These are phyloP conservation scores for Kazachstania kunashirensis DNA, from an alignment of 805 yeast genomes.

Conservation along the genomic window DNA sequence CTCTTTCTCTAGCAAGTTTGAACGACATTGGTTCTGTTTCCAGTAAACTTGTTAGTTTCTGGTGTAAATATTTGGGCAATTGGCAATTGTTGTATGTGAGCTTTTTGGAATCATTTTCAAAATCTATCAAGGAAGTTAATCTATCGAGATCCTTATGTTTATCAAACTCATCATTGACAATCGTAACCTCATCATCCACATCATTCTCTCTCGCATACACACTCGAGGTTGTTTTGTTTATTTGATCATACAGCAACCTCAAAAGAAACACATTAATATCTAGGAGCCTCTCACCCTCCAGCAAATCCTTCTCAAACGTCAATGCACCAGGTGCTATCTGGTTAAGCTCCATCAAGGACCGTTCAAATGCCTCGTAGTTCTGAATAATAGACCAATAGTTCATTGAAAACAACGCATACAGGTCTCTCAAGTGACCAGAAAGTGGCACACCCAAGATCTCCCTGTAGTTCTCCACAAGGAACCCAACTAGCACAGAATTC, in stretches of 20 bases:
- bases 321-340: constrained; percentile 13
- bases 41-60: constrained; percentile 13
- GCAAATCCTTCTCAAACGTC: constrained; percentile 1
- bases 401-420: constrained; percentile 12
- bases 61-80: constrained; percentile 3
- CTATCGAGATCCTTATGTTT: background rate
- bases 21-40: constrained; percentile 17
- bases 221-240: background rate
- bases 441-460: constrained; percentile 17
- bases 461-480: constrained; percentile 18
- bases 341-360: too few species aligned
- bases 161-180: background rate
- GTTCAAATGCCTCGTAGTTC: too few species aligned
- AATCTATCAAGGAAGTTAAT: constrained; percentile 4
- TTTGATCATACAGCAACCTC: constrained; percentile 26
- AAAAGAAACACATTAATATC: constrained; percentile 16
- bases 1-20: constrained; percentile 22
- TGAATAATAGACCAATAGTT: too few species aligned
- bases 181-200: background rate
- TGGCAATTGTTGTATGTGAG: constrained; percentile 1
- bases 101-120: background rate
- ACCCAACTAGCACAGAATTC: constrained; percentile 6
- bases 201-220: background rate
- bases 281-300: background rate
- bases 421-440: constrained; percentile 19